Percentiles rank a stretch among this genome's conserved stretches.
Evolutionary conservation across 2,329 filamentous ascomycete genomes (phyloP).

Genomic region (Talaromyces atroroseus): DNA sequence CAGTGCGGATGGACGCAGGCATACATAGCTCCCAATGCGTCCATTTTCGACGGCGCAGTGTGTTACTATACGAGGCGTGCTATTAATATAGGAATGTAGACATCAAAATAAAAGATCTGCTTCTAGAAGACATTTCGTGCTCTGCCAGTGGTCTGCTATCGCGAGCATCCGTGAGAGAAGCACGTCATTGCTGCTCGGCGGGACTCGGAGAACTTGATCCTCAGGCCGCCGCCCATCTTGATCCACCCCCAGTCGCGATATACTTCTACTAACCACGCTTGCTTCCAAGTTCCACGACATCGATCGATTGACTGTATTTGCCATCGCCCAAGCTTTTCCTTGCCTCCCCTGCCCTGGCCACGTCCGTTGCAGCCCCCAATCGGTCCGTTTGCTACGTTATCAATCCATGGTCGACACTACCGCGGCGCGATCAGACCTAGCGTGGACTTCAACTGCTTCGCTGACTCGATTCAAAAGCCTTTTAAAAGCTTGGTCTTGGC

Average conservation of each 20-base stretch:
- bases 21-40: background rate
- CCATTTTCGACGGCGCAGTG: too few species aligned
- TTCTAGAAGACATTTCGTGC: too few species aligned
- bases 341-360: background rate
- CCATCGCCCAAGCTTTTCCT: background rate
- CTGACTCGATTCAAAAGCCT: background rate
- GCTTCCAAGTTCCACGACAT: too few species aligned
- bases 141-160: background rate
- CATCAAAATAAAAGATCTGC: too few species aligned
- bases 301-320: background rate
- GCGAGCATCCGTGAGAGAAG: background rate
- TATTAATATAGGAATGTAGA: too few species aligned
- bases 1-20: too few species aligned
- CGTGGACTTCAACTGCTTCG: background rate
- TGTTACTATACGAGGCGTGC: too few species aligned
- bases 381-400: background rate
- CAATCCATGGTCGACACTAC: conserved; percentile 5
- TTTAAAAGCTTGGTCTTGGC: background rate
- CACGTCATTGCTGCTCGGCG: background rate
- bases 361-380: background rate
- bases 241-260: too few species aligned
- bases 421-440: conserved; percentile 6
- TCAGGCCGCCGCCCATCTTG: too few species aligned
- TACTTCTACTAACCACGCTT: too few species aligned
- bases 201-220: too few species aligned